Percentiles rank a stretch among this genome's conserved stretches.
Conservation (phyloP, 2,329 filamentous ascomycete species). For the Pseudogymnoascus sp. region DNA sequence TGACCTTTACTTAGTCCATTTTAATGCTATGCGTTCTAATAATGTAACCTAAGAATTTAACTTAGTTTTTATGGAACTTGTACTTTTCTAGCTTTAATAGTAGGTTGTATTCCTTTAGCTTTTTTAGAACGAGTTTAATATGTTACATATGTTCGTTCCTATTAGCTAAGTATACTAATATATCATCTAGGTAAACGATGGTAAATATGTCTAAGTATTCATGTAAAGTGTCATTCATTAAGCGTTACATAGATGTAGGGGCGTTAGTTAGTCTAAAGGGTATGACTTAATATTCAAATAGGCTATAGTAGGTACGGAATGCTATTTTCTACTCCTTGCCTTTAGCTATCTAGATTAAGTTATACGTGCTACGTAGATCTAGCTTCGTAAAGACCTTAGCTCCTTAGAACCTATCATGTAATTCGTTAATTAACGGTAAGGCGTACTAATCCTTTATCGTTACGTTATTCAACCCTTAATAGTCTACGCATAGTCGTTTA, state of each 20-base stretch:
- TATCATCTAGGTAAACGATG: conserved; percentile 22
- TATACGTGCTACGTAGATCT: conserved; percentile 26
- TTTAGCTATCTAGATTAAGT: conserved; percentile 28
- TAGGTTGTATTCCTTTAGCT: too few relatives aligned
- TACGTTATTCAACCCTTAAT: conserved; percentile 28
- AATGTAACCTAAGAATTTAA: conserved; percentile 16
- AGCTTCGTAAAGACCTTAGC: conserved; percentile 27
- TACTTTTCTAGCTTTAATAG: conserved; percentile 8
- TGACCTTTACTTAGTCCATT: conserved; percentile 16
- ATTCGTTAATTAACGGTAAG: conserved; percentile 27
- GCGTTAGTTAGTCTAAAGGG: conserved; percentile 20
- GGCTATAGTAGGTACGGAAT: conserved; percentile 27
- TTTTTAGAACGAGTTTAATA: too few relatives aligned
- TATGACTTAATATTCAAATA: conserved; percentile 29
- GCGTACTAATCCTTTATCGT: conserved; percentile 29
- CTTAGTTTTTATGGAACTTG: conserved; percentile 14
- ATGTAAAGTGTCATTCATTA: conserved; percentile 21
- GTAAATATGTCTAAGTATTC: conserved; percentile 5
- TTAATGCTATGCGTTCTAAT: conserved; percentile 11
- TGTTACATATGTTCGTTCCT: too few relatives aligned
- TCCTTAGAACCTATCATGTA: conserved; percentile 19
- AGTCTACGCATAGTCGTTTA: conserved; percentile 29
- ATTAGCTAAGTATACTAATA: too few relatives aligned
- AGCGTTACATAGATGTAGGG: conserved; percentile 21
- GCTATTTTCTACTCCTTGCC: conserved; percentile 29